phyloP scores from a whole-genome alignment of 345 rosid genomes.

The Raphanus raphanistrum region DNA sequence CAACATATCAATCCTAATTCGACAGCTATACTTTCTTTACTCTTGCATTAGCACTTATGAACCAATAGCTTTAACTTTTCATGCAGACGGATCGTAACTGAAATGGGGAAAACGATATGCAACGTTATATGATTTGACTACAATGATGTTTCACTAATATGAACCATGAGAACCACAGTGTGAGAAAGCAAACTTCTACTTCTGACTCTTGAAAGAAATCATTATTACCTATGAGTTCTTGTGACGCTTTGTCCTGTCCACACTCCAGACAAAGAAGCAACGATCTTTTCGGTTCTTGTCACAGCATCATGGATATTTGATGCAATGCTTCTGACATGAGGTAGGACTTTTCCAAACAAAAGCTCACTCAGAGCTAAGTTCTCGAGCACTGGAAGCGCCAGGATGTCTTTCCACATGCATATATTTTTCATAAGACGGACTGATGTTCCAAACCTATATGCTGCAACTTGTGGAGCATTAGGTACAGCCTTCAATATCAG shows the following conservation, averaged over 20 bases:
- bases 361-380: slow-evolving; percentile 83
- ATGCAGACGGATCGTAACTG: slow-evolving; percentile 12
- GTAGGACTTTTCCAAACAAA: slow-evolving; percentile 72
- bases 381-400: slow-evolving; percentile 76
- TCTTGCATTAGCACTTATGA: background rate
- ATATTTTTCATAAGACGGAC: slow-evolving; percentile 86
- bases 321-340: slow-evolving; percentile 76
- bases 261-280: slow-evolving; percentile 74
- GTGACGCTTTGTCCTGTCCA: slow-evolving; percentile 72
- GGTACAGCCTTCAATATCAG: slow-evolving; percentile 85
- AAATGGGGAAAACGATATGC: background rate
- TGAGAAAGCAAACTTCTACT: slow-evolving; percentile 15
- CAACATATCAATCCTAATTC: too few species aligned
- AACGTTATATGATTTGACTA: background rate
- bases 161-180: background rate
- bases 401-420: slow-evolving; percentile 87
- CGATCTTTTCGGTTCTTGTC: slow-evolving; percentile 74
- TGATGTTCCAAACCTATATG: slow-evolving; percentile 84
- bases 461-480: slow-evolving; percentile 73
- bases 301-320: slow-evolving; percentile 83
- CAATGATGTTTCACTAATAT: background rate
- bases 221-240: slow-evolving; percentile 56
- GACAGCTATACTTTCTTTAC: background rate
- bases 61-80: background rate
- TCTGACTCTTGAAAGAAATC: background rate